Conservation (phyloP, 2,329 filamentous ascomycete species). For the Seiridium unicorne region DNA sequence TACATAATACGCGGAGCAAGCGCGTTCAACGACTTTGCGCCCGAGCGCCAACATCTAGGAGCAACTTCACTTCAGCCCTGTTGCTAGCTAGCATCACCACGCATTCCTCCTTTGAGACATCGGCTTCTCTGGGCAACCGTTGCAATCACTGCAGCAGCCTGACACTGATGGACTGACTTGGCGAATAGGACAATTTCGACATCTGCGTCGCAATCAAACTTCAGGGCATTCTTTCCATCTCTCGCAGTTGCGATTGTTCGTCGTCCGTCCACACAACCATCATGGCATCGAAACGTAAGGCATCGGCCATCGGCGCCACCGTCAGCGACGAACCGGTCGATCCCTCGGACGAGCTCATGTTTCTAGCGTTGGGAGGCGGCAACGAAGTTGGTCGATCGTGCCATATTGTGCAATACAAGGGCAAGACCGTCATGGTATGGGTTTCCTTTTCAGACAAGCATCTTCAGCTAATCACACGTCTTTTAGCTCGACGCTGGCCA, state of each 20-base stretch:
- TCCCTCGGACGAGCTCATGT: constrained; percentile 90
- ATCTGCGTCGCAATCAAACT: too few species aligned
- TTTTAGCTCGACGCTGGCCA: constrained; percentile 89
- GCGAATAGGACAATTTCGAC: too few species aligned
- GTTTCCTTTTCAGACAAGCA: neutral
- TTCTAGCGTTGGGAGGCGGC: constrained; percentile 88
- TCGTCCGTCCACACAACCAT: neutral
- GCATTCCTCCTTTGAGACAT: neutral
- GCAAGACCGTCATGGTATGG: constrained; percentile 95
- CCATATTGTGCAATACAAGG: constrained; percentile 98
- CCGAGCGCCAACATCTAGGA: neutral
- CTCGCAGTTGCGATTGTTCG: neutral
- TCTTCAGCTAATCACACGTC: neutral
- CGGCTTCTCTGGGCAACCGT: neutral
- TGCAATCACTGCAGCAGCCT: neutral
- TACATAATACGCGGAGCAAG: neutral
- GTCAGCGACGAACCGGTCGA: constrained; percentile 82
- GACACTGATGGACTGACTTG: neutral
- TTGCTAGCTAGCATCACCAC: neutral
- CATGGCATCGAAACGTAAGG: constrained; percentile 96
- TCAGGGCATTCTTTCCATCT: neutral
- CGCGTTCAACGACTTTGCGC: neutral
- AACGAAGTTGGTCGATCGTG: constrained; percentile 97
- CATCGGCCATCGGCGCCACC: constrained; percentile 66
- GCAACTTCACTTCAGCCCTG: neutral